Percentiles rank a stretch among this genome's conserved stretches.
Conservation (phyloP, 2,329 filamentous ascomycete species). For the Capronia americana region DNA sequence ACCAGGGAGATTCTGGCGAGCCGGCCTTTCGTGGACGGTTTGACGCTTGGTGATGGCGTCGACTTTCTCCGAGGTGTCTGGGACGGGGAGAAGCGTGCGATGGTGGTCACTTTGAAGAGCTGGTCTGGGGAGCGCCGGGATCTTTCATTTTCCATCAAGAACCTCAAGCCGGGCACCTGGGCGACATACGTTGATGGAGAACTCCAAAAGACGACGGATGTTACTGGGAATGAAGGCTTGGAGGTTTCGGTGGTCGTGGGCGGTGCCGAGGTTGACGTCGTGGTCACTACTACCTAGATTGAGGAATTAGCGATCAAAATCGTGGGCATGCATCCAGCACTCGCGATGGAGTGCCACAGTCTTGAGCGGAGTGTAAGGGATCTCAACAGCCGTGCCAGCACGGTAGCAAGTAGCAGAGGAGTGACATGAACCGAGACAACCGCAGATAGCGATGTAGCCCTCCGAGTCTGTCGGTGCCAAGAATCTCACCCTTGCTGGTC, state of each 20-base stretch:
- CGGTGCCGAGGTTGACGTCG: neutral
- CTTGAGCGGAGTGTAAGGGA: too few species aligned
- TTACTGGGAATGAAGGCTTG: neutral
- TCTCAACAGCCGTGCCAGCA: too few species aligned
- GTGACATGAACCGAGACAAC: too few species aligned
- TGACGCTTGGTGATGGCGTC: constrained; percentile 24
- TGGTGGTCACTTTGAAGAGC: constrained; percentile 27
- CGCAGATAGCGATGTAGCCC: too few species aligned
- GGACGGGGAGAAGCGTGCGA: constrained; percentile 15
- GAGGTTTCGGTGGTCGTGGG: neutral
- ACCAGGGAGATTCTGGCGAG: constrained; percentile 16
- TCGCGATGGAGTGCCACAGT: too few species aligned
- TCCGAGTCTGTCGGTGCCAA: neutral
- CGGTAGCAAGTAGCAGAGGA: too few species aligned
- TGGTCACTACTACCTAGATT: neutral
- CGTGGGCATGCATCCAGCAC: too few species aligned
- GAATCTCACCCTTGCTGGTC: neutral
- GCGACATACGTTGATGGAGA: neutral
- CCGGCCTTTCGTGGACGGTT: constrained; percentile 24
- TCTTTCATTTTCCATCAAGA: neutral
- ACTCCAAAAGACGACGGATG: neutral
- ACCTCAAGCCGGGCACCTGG: neutral
- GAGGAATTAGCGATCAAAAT: too few species aligned
- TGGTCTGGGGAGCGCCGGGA: neutral
- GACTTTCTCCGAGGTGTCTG: constrained; percentile 29